Evolutionary conservation across 1,284 basidiomycete genomes (phyloP), one percentile per base, ranked within the genome.

Genomic region (Neolentinus lepideus): DNA sequence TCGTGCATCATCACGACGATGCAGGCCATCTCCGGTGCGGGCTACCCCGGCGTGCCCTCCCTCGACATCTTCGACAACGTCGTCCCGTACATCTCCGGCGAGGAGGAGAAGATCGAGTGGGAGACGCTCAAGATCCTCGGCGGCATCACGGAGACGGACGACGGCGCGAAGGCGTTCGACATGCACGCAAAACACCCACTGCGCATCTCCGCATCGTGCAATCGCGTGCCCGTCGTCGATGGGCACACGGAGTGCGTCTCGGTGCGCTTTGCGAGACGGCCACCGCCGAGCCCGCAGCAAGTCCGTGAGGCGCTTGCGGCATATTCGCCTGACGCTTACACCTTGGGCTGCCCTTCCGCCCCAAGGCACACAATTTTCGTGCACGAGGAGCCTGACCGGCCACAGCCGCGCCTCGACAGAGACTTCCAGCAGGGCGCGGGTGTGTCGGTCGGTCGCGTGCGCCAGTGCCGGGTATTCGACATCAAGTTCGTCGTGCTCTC

Each of bases 21-120:
- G 80, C 97, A 99, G 73, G 97, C 97, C 58, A 96, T 99, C 72
- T 95, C 92, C 0, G 97, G 97, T 47, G 94, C 85, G 0, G 97
- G 97, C 26, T 99, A 99, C 75, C 97, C 97, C 1, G 97, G 97
- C 54, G 87, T 98, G 0, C 76, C 93, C 43, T 82, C 82, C 55
- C 79, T 99, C 57, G 97, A 99, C 72, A 94, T 98, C 67, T 67
- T 98, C 62, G 97, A 98, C 76, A 99, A 99, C 73, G 80, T 99
- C 68, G 90, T 99, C 1, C 96, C 96, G 1, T 89, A 91, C 73
- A 99, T 99, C 69, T 74, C 83, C 36, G 93, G 95, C 38, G 96
- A 99, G 69, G 96, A 99, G 69, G 96, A 99, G 71, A 99, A 99
- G 74, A 95, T 99, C 61, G 96, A 99, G 71, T 98, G 94, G 94